Conservation (phyloP, 495 filamentous ascomycete species). For the Hypoxylon intermedium region DNA sequence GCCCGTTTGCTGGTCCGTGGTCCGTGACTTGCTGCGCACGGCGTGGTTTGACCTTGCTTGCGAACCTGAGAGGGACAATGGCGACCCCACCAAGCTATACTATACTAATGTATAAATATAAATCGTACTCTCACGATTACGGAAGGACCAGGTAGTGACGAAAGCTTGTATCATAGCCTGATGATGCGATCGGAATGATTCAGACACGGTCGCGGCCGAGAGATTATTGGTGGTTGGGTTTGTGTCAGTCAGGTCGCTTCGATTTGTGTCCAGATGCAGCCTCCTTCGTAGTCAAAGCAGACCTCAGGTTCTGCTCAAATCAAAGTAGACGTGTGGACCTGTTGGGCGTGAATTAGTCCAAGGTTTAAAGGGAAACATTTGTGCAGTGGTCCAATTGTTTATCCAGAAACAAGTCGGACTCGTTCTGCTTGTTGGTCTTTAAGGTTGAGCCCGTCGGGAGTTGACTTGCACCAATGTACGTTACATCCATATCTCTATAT, state of each 20-base stretch:
- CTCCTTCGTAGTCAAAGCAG: conserved; percentile 11
- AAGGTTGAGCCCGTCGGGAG: neutral
- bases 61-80: too few species aligned
- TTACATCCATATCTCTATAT: neutral
- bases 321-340: conserved; percentile 21
- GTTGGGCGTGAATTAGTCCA: conserved; percentile 31
- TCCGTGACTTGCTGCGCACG: conserved; percentile 2
- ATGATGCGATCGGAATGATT: conserved; percentile 39
- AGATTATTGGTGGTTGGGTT: conserved; percentile 19
- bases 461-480: conserved; percentile 16
- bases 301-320: conserved; percentile 14
- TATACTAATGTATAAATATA: neutral
- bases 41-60: conserved; percentile 18
- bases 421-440: too few species aligned
- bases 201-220: conserved; percentile 31
- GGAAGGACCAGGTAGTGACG: conserved; percentile 21
- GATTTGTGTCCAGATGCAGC: conserved; percentile 21
- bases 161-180: conserved; percentile 21
- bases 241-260: conserved; percentile 16
- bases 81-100: too few species aligned
- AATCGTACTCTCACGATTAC: conserved; percentile 26
- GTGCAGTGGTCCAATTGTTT: conserved; percentile 7
- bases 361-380: conserved; percentile 18
- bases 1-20: conserved; percentile 20
- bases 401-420: neutral